Evolutionary conservation across 768 basidiomycete species (phyloP).

Genomic region (Boletus rubropictus): DNA sequence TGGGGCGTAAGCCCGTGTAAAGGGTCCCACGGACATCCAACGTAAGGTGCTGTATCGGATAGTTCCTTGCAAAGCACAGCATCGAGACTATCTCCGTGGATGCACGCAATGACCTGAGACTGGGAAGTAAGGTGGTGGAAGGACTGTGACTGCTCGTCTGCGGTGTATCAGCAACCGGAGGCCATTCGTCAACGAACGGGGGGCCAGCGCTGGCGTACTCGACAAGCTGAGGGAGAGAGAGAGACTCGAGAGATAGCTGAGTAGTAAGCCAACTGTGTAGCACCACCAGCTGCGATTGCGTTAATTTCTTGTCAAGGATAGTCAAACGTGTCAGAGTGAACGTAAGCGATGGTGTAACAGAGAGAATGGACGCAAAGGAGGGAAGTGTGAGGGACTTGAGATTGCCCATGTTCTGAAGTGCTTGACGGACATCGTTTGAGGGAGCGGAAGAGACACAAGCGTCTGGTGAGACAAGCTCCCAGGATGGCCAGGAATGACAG

Average conservation of each 20-base stretch:
- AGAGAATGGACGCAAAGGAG: slow-evolving; percentile 23
- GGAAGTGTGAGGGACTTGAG: slow-evolving; percentile 24
- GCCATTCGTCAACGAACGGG: slow-evolving; percentile 11
- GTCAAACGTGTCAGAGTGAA: slow-evolving; percentile 24
- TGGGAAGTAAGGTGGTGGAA: slow-evolving; percentile 15
- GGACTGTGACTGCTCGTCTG: not conserved
- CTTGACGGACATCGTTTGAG: slow-evolving; percentile 18
- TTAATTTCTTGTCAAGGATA: slow-evolving; percentile 24
- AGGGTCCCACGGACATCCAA: slow-evolving; percentile 26
- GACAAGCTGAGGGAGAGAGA: slow-evolving; percentile 25
- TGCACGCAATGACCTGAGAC: slow-evolving; percentile 25
- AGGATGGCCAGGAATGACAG: slow-evolving; percentile 22
- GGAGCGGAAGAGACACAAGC: slow-evolving; percentile 6
- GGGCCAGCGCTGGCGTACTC: slow-evolving; percentile 7
- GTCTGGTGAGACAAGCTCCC: slow-evolving; percentile 4
- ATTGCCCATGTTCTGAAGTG: slow-evolving; percentile 28
- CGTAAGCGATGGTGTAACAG: slow-evolving; percentile 13
- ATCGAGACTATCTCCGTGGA: slow-evolving; percentile 21
- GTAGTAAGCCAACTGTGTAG: slow-evolving; percentile 22
- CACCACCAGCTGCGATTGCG: slow-evolving; percentile 17
- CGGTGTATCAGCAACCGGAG: not conserved
- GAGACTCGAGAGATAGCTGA: slow-evolving; percentile 23
- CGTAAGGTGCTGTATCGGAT: slow-evolving; percentile 19
- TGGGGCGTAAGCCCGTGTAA: slow-evolving; percentile 27
- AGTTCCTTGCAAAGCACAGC: slow-evolving; percentile 15